Evolutionary conservation across 768 basidiomycete genomes (phyloP).

Genomic region (Kwoniella bestiolae): DNA sequence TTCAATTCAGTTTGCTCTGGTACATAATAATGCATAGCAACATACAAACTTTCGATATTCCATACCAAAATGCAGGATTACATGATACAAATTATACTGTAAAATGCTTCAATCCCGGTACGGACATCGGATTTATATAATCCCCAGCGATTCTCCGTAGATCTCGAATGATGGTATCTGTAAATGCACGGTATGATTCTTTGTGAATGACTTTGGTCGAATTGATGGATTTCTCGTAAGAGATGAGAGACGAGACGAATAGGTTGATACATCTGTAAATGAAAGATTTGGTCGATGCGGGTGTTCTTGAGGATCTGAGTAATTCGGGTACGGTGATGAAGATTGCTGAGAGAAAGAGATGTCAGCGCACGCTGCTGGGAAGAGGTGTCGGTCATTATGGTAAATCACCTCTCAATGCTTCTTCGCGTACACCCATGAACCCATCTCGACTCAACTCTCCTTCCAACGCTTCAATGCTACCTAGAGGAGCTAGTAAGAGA

Average conservation of each 20-base stretch:
- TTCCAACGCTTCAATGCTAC: constrained; percentile 11
- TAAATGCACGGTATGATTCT: constrained; percentile 44
- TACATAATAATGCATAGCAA: not conserved
- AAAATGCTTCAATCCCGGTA: constrained; percentile 40
- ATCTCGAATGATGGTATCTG: constrained; percentile 24
- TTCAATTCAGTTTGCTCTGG: not conserved
- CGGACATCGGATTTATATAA: constrained; percentile 21
- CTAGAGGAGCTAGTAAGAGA: constrained; percentile 50
- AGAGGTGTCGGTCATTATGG: too few species aligned
- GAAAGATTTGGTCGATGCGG: constrained; percentile 45
- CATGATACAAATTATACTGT: not conserved
- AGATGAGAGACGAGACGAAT: constrained; percentile 65
- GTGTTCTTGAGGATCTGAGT: constrained; percentile 46
- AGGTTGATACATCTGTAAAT: constrained; percentile 57
- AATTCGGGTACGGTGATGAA: constrained; percentile 60
- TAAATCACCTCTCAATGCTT: constrained; percentile 59
- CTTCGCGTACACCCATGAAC: constrained; percentile 57
- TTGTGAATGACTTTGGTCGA: constrained; percentile 30
- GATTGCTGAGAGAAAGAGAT: constrained; percentile 58
- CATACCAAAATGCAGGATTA: not conserved
- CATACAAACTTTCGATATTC: not conserved
- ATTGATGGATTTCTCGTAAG: constrained; percentile 56
- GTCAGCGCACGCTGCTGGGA: not conserved
- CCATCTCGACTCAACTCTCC: constrained; percentile 42
- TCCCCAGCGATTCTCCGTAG: constrained; percentile 22